Percentiles rank a stretch among this genome's conserved stretches.
These are phyloP conservation scores for Myriosclerotinia curreyana DNA, from an alignment of 2,329 filamentous ascomycete genomes.

Conservation along the genomic window DNA sequence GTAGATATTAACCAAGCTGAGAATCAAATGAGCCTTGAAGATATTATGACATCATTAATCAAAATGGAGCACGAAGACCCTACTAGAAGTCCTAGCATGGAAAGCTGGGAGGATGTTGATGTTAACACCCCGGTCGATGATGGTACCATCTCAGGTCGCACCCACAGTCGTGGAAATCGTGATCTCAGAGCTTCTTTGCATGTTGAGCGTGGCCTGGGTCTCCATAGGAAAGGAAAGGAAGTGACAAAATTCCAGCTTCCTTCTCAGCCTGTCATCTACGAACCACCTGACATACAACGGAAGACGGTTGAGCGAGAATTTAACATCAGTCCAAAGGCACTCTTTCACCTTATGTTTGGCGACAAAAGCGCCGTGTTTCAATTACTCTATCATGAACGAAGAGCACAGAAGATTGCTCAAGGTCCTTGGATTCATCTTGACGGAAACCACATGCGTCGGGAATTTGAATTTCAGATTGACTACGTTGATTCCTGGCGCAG, in stretches of 20 bases:
- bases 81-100: slow-evolving; percentile 67
- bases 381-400: slow-evolving; percentile 54
- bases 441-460: slow-evolving; percentile 67
- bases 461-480: slow-evolving; percentile 77
- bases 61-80: slow-evolving; percentile 65
- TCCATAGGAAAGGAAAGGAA: slow-evolving; percentile 39
- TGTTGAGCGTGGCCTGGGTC: slow-evolving; percentile 59
- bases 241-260: slow-evolving; percentile 73
- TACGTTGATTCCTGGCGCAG: slow-evolving; percentile 63
- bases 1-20: slow-evolving; percentile 76
- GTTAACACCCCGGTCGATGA: slow-evolving; percentile 59
- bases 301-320: slow-evolving; percentile 78
- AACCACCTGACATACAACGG: slow-evolving; percentile 75
- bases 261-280: slow-evolving; percentile 74
- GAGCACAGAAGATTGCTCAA: slow-evolving; percentile 76
- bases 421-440: slow-evolving; percentile 77
- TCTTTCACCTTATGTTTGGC: slow-evolving; percentile 95
- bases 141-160: slow-evolving; percentile 44
- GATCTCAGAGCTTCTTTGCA: slow-evolving; percentile 57
- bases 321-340: slow-evolving; percentile 86
- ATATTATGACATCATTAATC: slow-evolving; percentile 68
- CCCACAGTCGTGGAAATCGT: slow-evolving; percentile 42
- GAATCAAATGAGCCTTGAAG: slow-evolving; percentile 64
- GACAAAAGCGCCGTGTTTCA: slow-evolving; percentile 89
- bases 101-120: slow-evolving; percentile 88